A percentile compares a stretch with the other conserved stretches of the same genome.
Evolutionary conservation across 139 green algal species (phyloP).

Genomic region (Chlamydomonas sp.): DNA sequence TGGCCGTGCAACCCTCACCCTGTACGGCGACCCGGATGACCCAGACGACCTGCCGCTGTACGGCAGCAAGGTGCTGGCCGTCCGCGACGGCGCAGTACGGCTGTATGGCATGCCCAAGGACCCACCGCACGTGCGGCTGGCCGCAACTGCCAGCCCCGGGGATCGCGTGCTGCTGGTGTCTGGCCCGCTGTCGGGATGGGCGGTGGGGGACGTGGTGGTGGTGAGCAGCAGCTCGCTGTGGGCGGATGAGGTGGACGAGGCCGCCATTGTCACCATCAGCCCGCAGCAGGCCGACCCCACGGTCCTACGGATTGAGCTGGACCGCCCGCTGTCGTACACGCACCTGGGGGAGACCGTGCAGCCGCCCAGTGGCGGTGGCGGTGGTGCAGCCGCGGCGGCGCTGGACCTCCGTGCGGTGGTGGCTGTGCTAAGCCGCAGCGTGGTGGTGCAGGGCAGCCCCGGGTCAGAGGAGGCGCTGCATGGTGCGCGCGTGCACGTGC

Average conservation of each 20-base stretch:
- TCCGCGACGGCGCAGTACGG: slow-evolving; percentile 50
- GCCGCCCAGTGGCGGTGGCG: background rate
- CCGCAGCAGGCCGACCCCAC: background rate
- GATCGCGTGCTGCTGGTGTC: slow-evolving; percentile 28
- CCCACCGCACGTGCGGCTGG: slow-evolving; percentile 52
- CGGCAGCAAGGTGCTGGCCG: slow-evolving; percentile 60
- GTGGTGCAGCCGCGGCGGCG: background rate
- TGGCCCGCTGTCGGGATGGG: background rate
- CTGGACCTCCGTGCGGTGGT: slow-evolving; percentile 47
- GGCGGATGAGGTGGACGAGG: slow-evolving; percentile 45
- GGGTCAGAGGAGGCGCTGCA: slow-evolving; percentile 12
- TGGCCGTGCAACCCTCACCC: slow-evolving; percentile 45
- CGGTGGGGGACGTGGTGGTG: slow-evolving; percentile 41
- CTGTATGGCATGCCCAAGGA: slow-evolving; percentile 50
- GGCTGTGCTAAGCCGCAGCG: slow-evolving; percentile 40
- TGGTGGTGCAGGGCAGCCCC: slow-evolving; percentile 41
- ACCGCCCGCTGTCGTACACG: slow-evolving; percentile 28
- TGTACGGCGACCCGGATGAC: slow-evolving; percentile 43
- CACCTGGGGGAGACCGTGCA: slow-evolving; percentile 40
- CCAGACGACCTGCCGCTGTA: slow-evolving; percentile 56
- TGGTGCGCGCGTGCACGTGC: slow-evolving; percentile 30
- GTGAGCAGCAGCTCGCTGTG: slow-evolving; percentile 40
- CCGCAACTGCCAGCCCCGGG: slow-evolving; percentile 30
- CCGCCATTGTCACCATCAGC: slow-evolving; percentile 10
- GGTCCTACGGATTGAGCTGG: slow-evolving; percentile 1